phyloP scores from a whole-genome alignment of 2,329 filamentous ascomycete species.

The Claviceps sp. region DNA sequence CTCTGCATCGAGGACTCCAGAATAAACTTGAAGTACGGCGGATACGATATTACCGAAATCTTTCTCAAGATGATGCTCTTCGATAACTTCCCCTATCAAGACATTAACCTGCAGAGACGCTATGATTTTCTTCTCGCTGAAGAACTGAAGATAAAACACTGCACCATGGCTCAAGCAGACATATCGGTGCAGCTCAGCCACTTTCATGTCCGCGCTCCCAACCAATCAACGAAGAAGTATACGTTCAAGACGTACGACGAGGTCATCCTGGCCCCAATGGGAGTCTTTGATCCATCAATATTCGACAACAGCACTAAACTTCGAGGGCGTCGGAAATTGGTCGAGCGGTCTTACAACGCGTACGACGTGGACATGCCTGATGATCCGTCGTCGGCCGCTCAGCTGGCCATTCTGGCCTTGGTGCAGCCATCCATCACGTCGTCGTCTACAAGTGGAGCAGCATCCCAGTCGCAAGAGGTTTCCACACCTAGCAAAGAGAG shows the following conservation, averaged over 20 bases:
- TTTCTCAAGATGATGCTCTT: constrained; percentile 98
- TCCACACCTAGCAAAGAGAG: constrained; percentile 50
- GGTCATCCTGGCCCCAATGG: constrained; percentile 85
- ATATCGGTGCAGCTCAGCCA: constrained; percentile 80
- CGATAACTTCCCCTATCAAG: constrained; percentile 88
- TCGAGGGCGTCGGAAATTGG: constrained; percentile 61
- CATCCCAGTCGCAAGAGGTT: constrained; percentile 30
- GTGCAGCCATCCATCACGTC: constrained; percentile 45
- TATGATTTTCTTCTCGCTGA: constrained; percentile 92
- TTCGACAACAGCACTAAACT: constrained; percentile 79
- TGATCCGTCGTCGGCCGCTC: constrained; percentile 75
- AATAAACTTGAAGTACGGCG: constrained; percentile 88
- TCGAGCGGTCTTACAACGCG: constrained; percentile 80
- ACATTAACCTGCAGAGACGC: constrained; percentile 79
- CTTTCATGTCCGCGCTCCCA: constrained; percentile 80
- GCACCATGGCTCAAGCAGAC: constrained; percentile 79
- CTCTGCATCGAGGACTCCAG: constrained; percentile 90
- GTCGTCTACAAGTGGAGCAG: constrained; percentile 26
- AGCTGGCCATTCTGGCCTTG: constrained; percentile 50
- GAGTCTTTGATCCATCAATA: constrained; percentile 78
- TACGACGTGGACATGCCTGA: constrained; percentile 82
- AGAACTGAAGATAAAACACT: constrained; percentile 87
- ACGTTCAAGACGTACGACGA: constrained; percentile 96
- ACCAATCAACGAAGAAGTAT: constrained; percentile 84
- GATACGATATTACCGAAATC: constrained; percentile 81